phyloP scores from a whole-genome alignment of 2,329 filamentous ascomycete species.

The Karstenula rhodostoma region DNA sequence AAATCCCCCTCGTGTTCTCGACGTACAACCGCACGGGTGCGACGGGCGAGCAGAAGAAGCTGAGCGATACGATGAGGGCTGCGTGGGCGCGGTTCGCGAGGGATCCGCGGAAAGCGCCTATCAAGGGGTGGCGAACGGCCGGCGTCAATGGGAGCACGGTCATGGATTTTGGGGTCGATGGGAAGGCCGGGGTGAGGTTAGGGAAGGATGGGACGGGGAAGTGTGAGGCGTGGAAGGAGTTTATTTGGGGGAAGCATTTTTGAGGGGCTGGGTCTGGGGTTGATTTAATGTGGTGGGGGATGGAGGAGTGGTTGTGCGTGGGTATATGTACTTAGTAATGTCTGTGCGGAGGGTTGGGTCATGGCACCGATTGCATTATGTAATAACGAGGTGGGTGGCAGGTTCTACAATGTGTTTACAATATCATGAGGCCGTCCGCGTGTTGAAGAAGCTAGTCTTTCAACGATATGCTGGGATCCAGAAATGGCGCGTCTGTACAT shows the following conservation, averaged over 20 bases:
- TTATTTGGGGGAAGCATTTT: conserved; percentile 16
- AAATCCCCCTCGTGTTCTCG: conserved; percentile 33
- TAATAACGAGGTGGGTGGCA: no score
- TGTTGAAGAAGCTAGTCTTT: no score
- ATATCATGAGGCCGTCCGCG: no score
- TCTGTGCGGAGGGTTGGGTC: no score
- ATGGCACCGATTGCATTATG: no score
- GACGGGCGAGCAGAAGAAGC: conserved; percentile 24
- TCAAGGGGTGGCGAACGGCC: conserved; percentile 7
- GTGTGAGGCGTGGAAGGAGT: conserved; percentile 18
- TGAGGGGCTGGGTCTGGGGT: not conserved
- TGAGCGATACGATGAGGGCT: conserved; percentile 31
- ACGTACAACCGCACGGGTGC: conserved; percentile 26
- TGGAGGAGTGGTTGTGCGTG: no score
- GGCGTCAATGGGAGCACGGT: conserved; percentile 8
- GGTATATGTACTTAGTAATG: no score
- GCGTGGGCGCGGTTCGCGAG: conserved; percentile 36
- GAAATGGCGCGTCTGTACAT: no score
- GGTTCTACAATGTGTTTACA: no score
- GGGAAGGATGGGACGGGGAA: conserved; percentile 15
- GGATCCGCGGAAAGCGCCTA: conserved; percentile 20
- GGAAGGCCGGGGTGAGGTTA: not conserved
- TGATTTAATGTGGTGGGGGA: not conserved
- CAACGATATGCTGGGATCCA: no score
- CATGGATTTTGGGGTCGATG: conserved; percentile 16